These are phyloP conservation scores for Astraeus odoratus DNA, from an alignment of 768 basidiomycete genomes.

Conservation along the genomic window DNA sequence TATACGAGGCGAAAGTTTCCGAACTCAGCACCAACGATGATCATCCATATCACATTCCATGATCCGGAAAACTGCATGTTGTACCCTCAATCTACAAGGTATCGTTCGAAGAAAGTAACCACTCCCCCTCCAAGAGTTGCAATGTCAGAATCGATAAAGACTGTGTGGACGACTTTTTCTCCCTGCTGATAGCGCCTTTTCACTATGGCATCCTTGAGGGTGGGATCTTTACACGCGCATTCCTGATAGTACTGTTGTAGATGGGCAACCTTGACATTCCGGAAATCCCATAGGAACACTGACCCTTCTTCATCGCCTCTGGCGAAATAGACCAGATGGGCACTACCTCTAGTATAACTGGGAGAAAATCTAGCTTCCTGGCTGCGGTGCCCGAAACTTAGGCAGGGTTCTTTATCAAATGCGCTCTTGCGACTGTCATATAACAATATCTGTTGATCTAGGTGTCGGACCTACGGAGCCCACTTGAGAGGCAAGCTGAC, in stretches of 20 bases:
- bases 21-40: not conserved
- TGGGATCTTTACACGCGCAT: slow-evolving; percentile 14
- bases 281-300: slow-evolving; percentile 44
- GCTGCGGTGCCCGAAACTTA: slow-evolving; percentile 38
- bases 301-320: slow-evolving; percentile 39
- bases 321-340: slow-evolving; percentile 35
- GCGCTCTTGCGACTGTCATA: slow-evolving; percentile 38
- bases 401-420: slow-evolving; percentile 34
- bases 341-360: slow-evolving; percentile 34
- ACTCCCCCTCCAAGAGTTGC: slow-evolving; percentile 34
- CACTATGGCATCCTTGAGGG: slow-evolving; percentile 30
- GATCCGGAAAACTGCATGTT: slow-evolving; percentile 5
- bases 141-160: slow-evolving; percentile 33
- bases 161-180: slow-evolving; percentile 33
- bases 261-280: slow-evolving; percentile 36
- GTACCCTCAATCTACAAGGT: slow-evolving; percentile 13
- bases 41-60: not conserved
- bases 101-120: slow-evolving; percentile 34
- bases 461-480: slow-evolving; percentile 37
- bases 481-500: slow-evolving; percentile 8
- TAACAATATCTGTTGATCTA: slow-evolving; percentile 42
- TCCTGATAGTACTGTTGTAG: slow-evolving; percentile 10
- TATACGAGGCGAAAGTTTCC: not conserved
- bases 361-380: slow-evolving; percentile 16
- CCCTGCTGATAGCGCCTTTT: slow-evolving; percentile 26